Evolutionary conservation across 2,329 filamentous ascomycete species (phyloP).

Genomic region (Emmonsiellopsis sp.): DNA sequence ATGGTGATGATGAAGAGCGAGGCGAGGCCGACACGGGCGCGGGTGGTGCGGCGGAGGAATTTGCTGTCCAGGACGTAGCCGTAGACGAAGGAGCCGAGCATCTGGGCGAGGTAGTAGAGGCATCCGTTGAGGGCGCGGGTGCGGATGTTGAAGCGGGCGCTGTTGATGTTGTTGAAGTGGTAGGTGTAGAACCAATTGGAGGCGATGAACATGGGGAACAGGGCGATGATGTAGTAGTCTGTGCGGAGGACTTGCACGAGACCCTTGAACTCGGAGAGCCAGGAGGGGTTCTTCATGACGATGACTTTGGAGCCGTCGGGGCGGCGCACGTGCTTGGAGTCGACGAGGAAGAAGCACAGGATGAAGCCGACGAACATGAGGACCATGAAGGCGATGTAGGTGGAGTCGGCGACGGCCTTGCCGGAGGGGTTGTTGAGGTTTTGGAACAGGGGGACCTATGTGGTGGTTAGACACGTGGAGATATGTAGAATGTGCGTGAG

Average conservation of each 20-base stretch:
- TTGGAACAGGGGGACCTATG: conserved; percentile 35
- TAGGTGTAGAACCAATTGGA: conserved; percentile 76
- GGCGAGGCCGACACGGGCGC: conserved; percentile 56
- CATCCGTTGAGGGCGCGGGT: conserved; percentile 68
- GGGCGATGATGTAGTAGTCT: conserved; percentile 62
- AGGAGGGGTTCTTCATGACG: conserved; percentile 82
- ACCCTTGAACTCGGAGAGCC: conserved; percentile 68
- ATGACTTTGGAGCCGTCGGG: conserved; percentile 71
- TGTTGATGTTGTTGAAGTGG: conserved; percentile 66
- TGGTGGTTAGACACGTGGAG: neutral
- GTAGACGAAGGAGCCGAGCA: conserved; percentile 63
- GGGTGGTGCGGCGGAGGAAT: conserved; percentile 51
- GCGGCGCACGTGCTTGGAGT: conserved; percentile 64
- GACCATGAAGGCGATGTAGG: conserved; percentile 83
- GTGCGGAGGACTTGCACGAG: conserved; percentile 61
- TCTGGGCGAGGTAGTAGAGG: conserved; percentile 72
- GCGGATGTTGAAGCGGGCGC: conserved; percentile 60
- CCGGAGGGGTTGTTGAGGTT: conserved; percentile 32
- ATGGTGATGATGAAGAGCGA: conserved; percentile 62
- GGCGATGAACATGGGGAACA: conserved; percentile 75
- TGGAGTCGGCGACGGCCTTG: conserved; percentile 52
- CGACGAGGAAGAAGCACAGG: conserved; percentile 59
- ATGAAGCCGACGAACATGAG: conserved; percentile 65
- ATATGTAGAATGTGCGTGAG: neutral
- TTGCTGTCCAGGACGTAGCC: conserved; percentile 60